A percentile compares a stretch with the other conserved stretches of the same genome.
Conservation (phyloP, 495 filamentous ascomycete genomes). For the Lasiosphaeria hispida region DNA sequence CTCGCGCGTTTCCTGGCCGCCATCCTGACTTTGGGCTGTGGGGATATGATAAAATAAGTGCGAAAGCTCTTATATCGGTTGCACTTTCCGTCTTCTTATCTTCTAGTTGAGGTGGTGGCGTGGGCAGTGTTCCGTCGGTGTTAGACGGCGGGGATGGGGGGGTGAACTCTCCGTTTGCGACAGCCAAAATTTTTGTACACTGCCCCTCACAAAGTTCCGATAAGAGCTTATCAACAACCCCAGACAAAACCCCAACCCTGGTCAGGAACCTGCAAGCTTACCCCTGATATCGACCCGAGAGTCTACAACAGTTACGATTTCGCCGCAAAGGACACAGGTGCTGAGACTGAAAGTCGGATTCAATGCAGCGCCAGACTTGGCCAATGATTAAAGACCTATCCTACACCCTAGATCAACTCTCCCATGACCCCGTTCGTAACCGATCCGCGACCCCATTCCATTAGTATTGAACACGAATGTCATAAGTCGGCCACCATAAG, state of each 20-base stretch:
- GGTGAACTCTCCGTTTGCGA: background rate
- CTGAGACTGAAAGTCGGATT: no score
- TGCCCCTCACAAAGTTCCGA: conserved; percentile 15
- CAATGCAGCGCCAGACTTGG: background rate
- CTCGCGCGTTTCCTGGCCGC: conserved; percentile 44
- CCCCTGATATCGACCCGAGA: no score
- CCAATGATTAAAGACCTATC: background rate
- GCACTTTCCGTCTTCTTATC: background rate
- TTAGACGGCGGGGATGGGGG: background rate
- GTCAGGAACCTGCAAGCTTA: background rate
- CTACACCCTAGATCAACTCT: conserved; percentile 2
- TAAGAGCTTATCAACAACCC: conserved; percentile 4
- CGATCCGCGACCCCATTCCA: background rate
- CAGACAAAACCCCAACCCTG: background rate
- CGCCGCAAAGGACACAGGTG: no score
- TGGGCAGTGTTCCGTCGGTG: background rate
- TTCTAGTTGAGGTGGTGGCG: background rate
- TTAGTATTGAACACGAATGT: conserved; percentile 1
- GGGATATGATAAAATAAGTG: background rate
- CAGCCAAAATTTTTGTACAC: conserved; percentile 6
- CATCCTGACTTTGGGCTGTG: conserved; percentile 29
- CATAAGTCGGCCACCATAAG: no score
- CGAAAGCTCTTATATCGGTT: no score
- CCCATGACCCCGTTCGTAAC: background rate
- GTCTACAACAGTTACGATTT: no score